Evolutionary conservation across 23 red algal species (phyloP).

Genomic region (Cyanidiococcus yangmingshanensis): DNA sequence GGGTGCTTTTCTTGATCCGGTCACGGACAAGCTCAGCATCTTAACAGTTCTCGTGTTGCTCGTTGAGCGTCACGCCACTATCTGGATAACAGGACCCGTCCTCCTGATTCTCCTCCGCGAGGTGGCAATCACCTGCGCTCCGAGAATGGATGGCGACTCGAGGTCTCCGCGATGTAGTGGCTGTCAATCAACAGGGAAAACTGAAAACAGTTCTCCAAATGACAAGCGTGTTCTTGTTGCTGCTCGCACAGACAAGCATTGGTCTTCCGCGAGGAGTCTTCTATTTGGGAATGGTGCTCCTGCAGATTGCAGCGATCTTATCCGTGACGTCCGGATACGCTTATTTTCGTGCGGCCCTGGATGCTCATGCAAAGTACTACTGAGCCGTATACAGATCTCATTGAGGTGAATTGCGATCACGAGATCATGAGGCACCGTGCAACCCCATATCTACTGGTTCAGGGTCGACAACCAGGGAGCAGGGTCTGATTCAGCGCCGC

Average conservation of each 20-base stretch:
- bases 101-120: slow-evolving; percentile 49
- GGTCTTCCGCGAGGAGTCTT: neutral
- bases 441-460: no score
- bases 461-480: no score
- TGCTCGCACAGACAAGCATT: slow-evolving; percentile 17
- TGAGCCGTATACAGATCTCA: neutral
- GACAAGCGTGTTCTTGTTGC: slow-evolving; percentile 40
- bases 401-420: no score
- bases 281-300: neutral
- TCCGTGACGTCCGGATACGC: neutral
- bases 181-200: slow-evolving; percentile 64
- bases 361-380: neutral
- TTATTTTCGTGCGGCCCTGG: slow-evolving; percentile 2
- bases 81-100: neutral
- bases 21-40: slow-evolving; percentile 96
- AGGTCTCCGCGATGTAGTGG: slow-evolving; percentile 46
- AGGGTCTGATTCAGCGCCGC: no score
- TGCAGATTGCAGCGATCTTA: neutral
- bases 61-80: neutral
- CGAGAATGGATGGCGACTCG: slow-evolving; percentile 76
- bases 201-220: slow-evolving; percentile 87
- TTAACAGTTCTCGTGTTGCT: slow-evolving; percentile 49
- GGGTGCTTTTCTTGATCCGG: slow-evolving; percentile 91
- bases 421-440: no score
- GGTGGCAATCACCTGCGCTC: slow-evolving; percentile 66